Base-by-base conservation (phyloP, 768 basidiomycete species). In the Hydnomerulius pinastri region DNA sequence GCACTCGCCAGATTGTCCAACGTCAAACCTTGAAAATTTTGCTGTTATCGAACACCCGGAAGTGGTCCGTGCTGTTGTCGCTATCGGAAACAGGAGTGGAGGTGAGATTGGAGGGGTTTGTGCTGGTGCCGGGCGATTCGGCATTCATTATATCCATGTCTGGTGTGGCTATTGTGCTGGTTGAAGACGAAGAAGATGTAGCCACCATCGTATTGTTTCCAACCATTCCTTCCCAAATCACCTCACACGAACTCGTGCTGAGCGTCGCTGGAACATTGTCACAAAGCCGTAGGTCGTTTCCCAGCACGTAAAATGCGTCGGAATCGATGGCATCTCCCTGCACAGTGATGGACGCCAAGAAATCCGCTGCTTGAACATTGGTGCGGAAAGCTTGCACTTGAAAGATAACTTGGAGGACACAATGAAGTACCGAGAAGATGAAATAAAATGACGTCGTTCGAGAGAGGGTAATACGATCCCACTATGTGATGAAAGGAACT, bases 401-500 rank as follows among this genome's bases (percentile, higher is more conserved):
- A 39, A 92, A 73, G 23, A 78, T 72, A 55, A 90, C 73, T 67
- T 90, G 89, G 51, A 88, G 64, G 48, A 77, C 56, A 57, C 85
- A 88, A 63, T 90, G 85, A 38, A 81, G 42, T 44, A 86, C 49
- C 18, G 88, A 84, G 64, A 90, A 86, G 37, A 75, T 46, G 61
- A 88, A 81, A 66, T 89, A 92, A 60, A 81, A 60, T 53, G 76
- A 71, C 17, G 88, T 85, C 46, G 86, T 72, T 30, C 76, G 77
- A 41, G 87, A 86, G 61, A 83, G 81, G 18, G 86, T 84, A 59
- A 90, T 72, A 48, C 86, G 79, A 49, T 80, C 75, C 83, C 85
- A 86, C 87, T 90, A 61, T 13, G 47, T 5, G 8, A 12, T 27
- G 43, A 25, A 30, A 18, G 30, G 38, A 11, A 4, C 30, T 30